Base-by-base conservation (phyloP, 2,329 filamentous ascomycete genomes). In the Aureobasidium namibiae region DNA sequence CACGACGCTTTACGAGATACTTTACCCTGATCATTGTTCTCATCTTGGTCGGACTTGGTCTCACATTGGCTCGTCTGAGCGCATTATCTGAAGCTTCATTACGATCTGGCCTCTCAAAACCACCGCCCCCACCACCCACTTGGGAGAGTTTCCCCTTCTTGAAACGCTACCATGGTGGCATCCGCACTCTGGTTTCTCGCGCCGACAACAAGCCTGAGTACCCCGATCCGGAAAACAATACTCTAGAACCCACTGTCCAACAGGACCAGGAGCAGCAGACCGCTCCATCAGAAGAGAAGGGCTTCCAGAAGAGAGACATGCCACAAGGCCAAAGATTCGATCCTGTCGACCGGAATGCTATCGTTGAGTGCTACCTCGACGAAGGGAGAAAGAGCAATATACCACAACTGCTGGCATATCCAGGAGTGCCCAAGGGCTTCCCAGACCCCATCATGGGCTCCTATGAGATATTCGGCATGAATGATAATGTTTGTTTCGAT, bases 401-500 rank as follows among this genome's bases (percentile, higher is more conserved):
- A 3, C 92, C 92, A 0, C 73, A 80, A 5, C 75, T 96, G 45
- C 84, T 85, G 21, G 87, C 87, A 64, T 92, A 89, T 65, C 78
- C 86, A 11, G 92, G 92, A 3, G 82, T 94, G 2, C 88, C 91
- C 0, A 80, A 82, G 61, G 92, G 92, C 1, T 95, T 95, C 70
- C 94, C 94, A 0, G 84, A 94, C 50, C 83, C 90, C 61, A 83
- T 89, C 2, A 82, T 92, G 68, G 94, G 94, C n/a, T 95, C 90
- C 0, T 92, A 96, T 67, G 84, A 91, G 10, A 72, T 92, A 41
- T 74, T 97, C 13, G 87, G 85, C 0, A 76, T 97, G 36, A 83
- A 88, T 18, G 84, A 95, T 64, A 87, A 95, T 67, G 83, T 96
- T 48, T 99, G 94, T 75, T 96, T 96, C 69, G 94, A 99, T 65